These are phyloP conservation scores for Boletus eberwhitei DNA, from an alignment of 768 basidiomycete species.

Conservation along the genomic window DNA sequence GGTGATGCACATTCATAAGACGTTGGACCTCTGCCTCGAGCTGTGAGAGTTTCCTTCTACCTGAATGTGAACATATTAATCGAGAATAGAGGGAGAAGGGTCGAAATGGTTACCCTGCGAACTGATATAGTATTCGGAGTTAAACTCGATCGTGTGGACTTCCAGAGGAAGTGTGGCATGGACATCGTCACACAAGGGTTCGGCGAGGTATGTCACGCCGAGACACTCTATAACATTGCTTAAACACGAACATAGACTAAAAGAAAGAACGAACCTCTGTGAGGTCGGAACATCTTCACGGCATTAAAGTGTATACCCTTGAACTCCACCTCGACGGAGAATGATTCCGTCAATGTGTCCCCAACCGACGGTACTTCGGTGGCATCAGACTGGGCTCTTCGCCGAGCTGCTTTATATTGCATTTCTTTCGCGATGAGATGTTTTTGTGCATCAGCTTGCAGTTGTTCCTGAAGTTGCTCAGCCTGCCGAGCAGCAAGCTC, in stretches of 20 bases:
- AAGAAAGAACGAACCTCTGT: constrained; percentile 46
- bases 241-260: background rate
- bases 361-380: constrained; percentile 55
- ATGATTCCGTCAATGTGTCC: constrained; percentile 60
- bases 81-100: background rate
- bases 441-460: constrained; percentile 60
- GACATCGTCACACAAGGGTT: constrained; percentile 69
- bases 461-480: constrained; percentile 60
- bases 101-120: constrained; percentile 46
- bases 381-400: constrained; percentile 66
- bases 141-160: constrained; percentile 63
- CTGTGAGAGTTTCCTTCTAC: constrained; percentile 66
- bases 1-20: constrained; percentile 56
- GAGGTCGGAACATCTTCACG: constrained; percentile 71
- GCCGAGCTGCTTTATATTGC: constrained; percentile 50
- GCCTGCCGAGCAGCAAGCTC: constrained; percentile 53
- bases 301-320: constrained; percentile 57
- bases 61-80: constrained; percentile 25
- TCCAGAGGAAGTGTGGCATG: constrained; percentile 61
- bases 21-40: constrained; percentile 64
- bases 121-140: constrained; percentile 63
- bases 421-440: constrained; percentile 45
- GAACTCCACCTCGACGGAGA: constrained; percentile 53
- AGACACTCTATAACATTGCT: constrained; percentile 46
- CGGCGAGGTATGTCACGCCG: constrained; percentile 67